A percentile compares a stretch with the other conserved stretches of the same genome.
phyloP scores from a whole-genome alignment of 2,329 filamentous ascomycete species.

The Penicillium sp. region DNA sequence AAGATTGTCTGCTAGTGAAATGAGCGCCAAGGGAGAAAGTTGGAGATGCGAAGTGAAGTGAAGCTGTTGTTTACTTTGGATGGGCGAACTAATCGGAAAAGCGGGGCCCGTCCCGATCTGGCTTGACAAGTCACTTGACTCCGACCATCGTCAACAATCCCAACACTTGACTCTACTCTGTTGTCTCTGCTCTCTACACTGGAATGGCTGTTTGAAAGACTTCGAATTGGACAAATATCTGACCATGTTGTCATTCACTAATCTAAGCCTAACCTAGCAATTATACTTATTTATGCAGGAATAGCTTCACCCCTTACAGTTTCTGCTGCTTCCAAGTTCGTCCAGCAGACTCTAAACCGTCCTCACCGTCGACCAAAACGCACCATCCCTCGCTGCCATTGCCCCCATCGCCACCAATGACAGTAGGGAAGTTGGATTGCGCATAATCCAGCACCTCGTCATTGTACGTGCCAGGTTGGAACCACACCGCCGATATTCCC shows the following conservation, averaged over 20 bases:
- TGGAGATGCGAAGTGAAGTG: not conserved
- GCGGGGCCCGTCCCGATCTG: no score
- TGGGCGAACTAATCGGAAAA: not conserved
- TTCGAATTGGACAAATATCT: no score
- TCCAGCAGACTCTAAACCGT: constrained; percentile 53
- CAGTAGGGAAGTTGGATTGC: constrained; percentile 63
- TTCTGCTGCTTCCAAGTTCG: constrained; percentile 45
- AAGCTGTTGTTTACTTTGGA: not conserved
- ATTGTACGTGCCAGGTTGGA: constrained; percentile 88
- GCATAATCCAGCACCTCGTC: constrained; percentile 69
- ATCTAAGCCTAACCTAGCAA: not conserved
- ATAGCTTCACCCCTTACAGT: constrained; percentile 24
- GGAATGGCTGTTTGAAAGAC: no score
- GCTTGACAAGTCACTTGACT: no score
- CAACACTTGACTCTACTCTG: no score
- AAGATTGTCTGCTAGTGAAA: not conserved
- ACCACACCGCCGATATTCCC: constrained; percentile 72
- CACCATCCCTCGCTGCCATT: constrained; percentile 75
- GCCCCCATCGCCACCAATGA: constrained; percentile 63
- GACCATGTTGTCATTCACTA: no score
- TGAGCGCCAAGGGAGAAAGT: not conserved
- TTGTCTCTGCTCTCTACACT: no score
- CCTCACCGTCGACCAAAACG: constrained; percentile 78
- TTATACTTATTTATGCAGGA: not conserved
- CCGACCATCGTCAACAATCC: no score